Percentiles rank a stretch among this genome's conserved stretches.
Conservation (phyloP, 2,329 filamentous ascomycete genomes). For the Fonsecaea erecta region DNA sequence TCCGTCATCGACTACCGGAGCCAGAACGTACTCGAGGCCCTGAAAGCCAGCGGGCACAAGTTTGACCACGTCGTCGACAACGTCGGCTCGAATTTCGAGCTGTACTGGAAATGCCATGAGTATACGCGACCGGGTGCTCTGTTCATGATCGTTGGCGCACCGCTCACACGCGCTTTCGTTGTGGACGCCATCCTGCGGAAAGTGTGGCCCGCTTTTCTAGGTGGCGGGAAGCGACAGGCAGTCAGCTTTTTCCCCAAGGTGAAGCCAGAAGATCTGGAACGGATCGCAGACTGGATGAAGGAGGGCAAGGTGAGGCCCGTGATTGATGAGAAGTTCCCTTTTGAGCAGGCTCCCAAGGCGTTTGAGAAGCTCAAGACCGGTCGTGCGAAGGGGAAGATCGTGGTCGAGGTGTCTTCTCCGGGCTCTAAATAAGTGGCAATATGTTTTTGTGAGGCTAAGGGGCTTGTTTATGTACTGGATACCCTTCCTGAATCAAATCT, state of each 20-base stretch:
- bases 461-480: neutral
- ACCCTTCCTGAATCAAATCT: neutral
- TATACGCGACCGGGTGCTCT: constrained; percentile 57
- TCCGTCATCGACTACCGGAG: constrained; percentile 65
- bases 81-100: constrained; percentile 54
- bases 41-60: constrained; percentile 44
- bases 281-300: constrained; percentile 60
- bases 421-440: neutral
- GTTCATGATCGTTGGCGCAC: constrained; percentile 55
- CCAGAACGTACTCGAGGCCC: constrained; percentile 49
- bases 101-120: constrained; percentile 60
- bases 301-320: constrained; percentile 63
- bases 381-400: constrained; percentile 63
- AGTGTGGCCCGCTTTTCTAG: constrained; percentile 53
- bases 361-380: constrained; percentile 63
- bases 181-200: constrained; percentile 43
- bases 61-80: constrained; percentile 64
- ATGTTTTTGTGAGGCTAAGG: too few relatives aligned
- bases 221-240: constrained; percentile 53
- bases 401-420: constrained; percentile 46
- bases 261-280: constrained; percentile 52
- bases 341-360: constrained; percentile 62
- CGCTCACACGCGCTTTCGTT: constrained; percentile 7
- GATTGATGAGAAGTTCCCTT: constrained; percentile 61
- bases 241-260: constrained; percentile 44